Base-by-base conservation (phyloP, 768 basidiomycete genomes). In the Termitomyces sp. region DNA sequence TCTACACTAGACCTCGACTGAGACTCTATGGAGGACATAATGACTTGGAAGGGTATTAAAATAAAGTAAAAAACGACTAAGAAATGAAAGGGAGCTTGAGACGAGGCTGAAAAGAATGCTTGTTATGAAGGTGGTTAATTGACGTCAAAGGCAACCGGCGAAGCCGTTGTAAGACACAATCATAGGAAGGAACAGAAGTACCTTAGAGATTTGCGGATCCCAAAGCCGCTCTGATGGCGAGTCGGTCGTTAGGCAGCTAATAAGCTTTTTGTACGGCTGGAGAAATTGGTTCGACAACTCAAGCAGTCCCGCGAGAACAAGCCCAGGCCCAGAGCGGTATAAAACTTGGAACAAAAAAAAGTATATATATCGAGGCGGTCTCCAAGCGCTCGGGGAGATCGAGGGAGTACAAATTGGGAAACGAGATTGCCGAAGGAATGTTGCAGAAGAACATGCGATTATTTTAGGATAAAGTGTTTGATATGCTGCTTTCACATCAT, bases 101-200 rank as follows among this genome's bases (percentile, higher is more conserved):
- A 71, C 40, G 62, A 67, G 45, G 67, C 56, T 60, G 70, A 71
- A 70, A 60, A 64, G 61, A 48, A 57, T 59, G 60, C 62, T 64
- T 62, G 66, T 68, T 67, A 67, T 72, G 69, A 71, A 71, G 72
- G 72, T 71, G 64, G 71, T 74, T 71, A 75, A 74, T 77, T 76
- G 72, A 74, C 73, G 74, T 75, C 70, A 74, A 71, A 69, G 64
- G 62, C 63, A 62, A 57, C 68, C 68, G 66, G 68, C 66, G 65
- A 72, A 68, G 64, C 42, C 65, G 64, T 58, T 56, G 52, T 60
- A 63, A 53, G 64, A 64, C 60, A 65, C 61, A 61, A 65, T 68
- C 63, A 64, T 60, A 60, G 59, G 60, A 62, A 67, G 70, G 70
- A 67, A 65, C 54, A 68, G 66, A 71, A 70, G 69, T 59, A 60